Evolutionary conservation across 2,329 filamentous ascomycete species (phyloP).

Genomic region (Trichophyton schoenleinii): DNA sequence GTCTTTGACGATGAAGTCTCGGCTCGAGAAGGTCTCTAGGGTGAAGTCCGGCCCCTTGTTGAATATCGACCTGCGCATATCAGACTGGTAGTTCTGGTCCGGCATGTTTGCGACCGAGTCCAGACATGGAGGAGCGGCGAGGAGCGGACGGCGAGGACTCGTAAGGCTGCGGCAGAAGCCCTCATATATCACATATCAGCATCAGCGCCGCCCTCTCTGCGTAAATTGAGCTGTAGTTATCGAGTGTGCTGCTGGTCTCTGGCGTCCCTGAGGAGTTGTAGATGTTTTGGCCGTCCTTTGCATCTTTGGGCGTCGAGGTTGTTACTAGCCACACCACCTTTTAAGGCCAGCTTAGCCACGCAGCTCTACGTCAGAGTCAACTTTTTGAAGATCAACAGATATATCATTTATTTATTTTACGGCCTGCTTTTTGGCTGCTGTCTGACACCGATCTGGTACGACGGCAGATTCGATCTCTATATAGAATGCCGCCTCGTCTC

Average conservation of each 20-base stretch:
- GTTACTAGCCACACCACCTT: too few relatives aligned
- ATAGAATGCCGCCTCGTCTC: too few relatives aligned
- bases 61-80: slow-evolving; percentile 49
- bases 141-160: not conserved
- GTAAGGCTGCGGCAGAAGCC: not conserved
- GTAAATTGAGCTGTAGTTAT: not conserved
- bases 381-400: too few relatives aligned
- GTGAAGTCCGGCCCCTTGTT: slow-evolving; percentile 71
- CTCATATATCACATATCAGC: not conserved
- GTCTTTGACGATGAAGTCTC: slow-evolving; percentile 95
- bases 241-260: not conserved
- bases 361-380: too few relatives aligned
- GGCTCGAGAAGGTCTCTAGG: slow-evolving; percentile 73
- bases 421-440: too few relatives aligned
- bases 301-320: too few relatives aligned
- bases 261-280: too few relatives aligned
- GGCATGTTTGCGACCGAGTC: slow-evolving; percentile 21
- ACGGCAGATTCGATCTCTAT: too few relatives aligned
- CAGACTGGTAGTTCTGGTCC: slow-evolving; percentile 19
- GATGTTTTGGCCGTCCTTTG: too few relatives aligned
- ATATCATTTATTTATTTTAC: too few relatives aligned
- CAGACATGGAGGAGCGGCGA: slow-evolving; percentile 9
- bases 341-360: too few relatives aligned
- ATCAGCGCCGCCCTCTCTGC: not conserved
- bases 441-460: too few relatives aligned